These are phyloP conservation scores for Setomelanomma holmii DNA, from an alignment of 2,329 filamentous ascomycete genomes.

Conservation along the genomic window DNA sequence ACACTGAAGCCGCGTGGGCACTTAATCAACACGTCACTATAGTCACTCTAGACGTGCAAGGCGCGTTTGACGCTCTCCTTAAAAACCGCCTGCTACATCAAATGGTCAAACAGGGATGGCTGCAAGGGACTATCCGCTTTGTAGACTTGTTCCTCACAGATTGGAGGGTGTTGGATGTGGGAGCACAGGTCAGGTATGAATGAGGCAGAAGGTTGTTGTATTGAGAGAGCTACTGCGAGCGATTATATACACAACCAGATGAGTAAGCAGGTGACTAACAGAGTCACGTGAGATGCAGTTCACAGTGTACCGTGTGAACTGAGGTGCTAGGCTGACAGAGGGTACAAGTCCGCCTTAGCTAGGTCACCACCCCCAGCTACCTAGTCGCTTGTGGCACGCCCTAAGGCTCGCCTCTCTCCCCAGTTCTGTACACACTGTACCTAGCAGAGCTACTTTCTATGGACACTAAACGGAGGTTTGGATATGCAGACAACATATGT, in stretches of 20 bases:
- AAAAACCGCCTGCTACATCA: slow-evolving; percentile 8
- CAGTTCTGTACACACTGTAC: slow-evolving; percentile 5
- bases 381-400: slow-evolving; percentile 4
- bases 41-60: slow-evolving; percentile 10
- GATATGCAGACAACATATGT: background rate
- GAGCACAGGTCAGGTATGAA: no score
- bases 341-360: background rate
- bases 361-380: slow-evolving; percentile 1
- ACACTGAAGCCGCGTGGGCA: slow-evolving; percentile 5
- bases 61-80: slow-evolving; percentile 9
- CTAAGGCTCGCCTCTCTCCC: no score
- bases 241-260: no score
- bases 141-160: slow-evolving; percentile 1
- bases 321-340: no score
- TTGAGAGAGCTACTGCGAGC: no score
- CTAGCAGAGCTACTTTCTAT: slow-evolving; percentile 3
- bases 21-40: slow-evolving; percentile 7
- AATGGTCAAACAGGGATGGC: slow-evolving; percentile 5
- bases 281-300: no score
- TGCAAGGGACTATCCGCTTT: background rate
- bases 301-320: no score
- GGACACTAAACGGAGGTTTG: background rate
- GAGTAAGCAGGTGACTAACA: no score
- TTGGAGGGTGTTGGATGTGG: no score
- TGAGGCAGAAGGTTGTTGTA: no score